phyloP scores from a whole-genome alignment of 441 rosid genomes.

The Biscutella auriculata region DNA sequence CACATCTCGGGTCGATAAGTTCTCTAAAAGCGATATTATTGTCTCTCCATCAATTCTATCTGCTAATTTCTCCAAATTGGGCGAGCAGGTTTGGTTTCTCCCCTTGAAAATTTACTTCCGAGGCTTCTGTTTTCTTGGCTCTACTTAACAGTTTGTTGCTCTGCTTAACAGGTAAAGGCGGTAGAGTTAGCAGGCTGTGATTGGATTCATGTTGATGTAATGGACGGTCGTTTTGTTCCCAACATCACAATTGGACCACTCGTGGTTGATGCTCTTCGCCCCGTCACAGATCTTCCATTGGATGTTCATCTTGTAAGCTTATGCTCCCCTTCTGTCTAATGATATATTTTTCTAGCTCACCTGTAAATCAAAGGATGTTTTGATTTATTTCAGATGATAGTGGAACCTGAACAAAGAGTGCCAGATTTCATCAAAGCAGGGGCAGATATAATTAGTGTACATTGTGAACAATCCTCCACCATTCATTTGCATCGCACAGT shows the following conservation, averaged over 20 bases:
- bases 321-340: too few species aligned
- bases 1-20: constrained; percentile 84
- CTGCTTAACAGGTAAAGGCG: constrained; percentile 57
- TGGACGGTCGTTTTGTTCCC: constrained; percentile 98
- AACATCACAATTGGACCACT: constrained; percentile 97
- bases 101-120: background rate
- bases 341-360: too few species aligned
- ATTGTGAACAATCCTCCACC: constrained; percentile 83
- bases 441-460: constrained; percentile 90
- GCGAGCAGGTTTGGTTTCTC: constrained; percentile 56
- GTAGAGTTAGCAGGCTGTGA: constrained; percentile 97
- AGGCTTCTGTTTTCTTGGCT: background rate
- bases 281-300: constrained; percentile 89
- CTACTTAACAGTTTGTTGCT: background rate
- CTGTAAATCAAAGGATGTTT: too few species aligned
- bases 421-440: constrained; percentile 94
- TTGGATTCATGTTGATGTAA: constrained; percentile 96
- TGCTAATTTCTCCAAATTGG: constrained; percentile 80
- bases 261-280: constrained; percentile 89
- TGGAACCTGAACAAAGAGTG: constrained; percentile 82
- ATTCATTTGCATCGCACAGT: constrained; percentile 83
- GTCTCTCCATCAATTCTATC: constrained; percentile 92
- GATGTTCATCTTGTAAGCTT: constrained; percentile 99
- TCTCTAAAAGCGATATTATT: constrained; percentile 77
- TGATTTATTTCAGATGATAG: constrained; percentile 99